These are phyloP conservation scores for Triticum dicoccoides DNA, from an alignment of 176 grass and related monocot genomes.

Conservation along the genomic window DNA sequence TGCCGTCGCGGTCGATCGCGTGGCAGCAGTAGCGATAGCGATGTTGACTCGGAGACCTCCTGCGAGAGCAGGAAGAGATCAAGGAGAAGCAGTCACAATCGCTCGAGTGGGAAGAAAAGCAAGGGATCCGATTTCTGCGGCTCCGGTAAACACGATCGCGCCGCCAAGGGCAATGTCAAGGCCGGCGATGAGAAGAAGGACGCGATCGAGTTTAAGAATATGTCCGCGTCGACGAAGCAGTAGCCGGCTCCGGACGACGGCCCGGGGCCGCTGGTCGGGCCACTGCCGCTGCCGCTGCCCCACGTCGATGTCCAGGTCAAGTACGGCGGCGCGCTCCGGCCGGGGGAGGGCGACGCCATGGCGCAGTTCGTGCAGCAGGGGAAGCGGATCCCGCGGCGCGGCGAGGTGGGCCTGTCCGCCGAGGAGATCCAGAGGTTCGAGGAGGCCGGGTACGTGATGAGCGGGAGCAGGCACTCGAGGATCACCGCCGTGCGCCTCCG, in stretches of 20 bases:
- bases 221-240: slow-evolving; percentile 34
- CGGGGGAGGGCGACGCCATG: slow-evolving; percentile 68
- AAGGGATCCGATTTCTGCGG: slow-evolving; percentile 15
- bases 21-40: not conserved
- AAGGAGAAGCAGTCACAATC: not conserved
- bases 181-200: not conserved
- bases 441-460: slow-evolving; percentile 60
- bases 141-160: not conserved
- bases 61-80: slow-evolving; percentile 15
- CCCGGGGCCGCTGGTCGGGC: slow-evolving; percentile 48
- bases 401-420: slow-evolving; percentile 58
- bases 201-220: slow-evolving; percentile 32
- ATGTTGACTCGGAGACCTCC: slow-evolving; percentile 19
- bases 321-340: slow-evolving; percentile 64
- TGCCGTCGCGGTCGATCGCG: not conserved
- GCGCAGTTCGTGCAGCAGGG: slow-evolving; percentile 73
- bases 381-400: slow-evolving; percentile 61
- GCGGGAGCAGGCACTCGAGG: slow-evolving; percentile 56
- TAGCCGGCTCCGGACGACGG: not conserved
- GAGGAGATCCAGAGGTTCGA: slow-evolving; percentile 73
- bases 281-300: slow-evolving; percentile 38
- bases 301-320: slow-evolving; percentile 48
- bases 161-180: not conserved
- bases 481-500: slow-evolving; percentile 60
- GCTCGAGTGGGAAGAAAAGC: not conserved